Evolutionary conservation across 768 basidiomycete genomes (phyloP).

Genomic region (Mycena chlorophos): DNA sequence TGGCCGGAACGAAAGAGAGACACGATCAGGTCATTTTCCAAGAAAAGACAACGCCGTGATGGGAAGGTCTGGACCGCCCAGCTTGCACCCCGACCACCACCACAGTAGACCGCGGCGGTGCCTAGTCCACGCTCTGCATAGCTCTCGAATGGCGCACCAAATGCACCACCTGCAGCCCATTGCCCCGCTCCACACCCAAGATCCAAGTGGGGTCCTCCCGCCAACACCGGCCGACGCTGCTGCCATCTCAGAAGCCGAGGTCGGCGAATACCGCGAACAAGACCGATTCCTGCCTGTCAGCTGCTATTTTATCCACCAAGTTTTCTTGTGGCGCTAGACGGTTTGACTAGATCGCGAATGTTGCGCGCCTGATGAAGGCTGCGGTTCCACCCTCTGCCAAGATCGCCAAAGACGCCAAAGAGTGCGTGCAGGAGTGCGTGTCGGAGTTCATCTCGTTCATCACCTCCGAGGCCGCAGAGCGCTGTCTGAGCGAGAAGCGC

Average conservation of each 20-base stretch:
- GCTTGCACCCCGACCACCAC: too few species aligned
- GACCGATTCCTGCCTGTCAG: constrained; percentile 89
- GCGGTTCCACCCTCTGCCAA: constrained; percentile 89
- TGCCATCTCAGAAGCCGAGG: constrained; percentile 75
- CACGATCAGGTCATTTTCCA: neutral
- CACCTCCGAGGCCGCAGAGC: constrained; percentile 95
- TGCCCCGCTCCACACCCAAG: neutral
- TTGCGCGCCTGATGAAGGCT: constrained; percentile 94
- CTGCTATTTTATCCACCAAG: constrained; percentile 14
- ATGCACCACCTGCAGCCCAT: neutral
- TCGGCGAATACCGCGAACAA: constrained; percentile 93
- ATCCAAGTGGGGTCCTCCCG: neutral
- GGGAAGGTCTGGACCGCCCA: too few species aligned
- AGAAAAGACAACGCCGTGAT: too few species aligned
- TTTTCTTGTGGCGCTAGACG: neutral
- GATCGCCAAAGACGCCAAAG: constrained; percentile 98
- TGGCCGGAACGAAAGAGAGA: constrained; percentile 10
- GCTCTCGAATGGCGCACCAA: too few species aligned
- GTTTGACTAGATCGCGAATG: constrained; percentile 85
- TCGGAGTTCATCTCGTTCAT: constrained; percentile 99
- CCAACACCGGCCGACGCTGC: constrained; percentile 9
- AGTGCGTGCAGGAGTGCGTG: constrained; percentile 97
- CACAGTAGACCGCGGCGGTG: neutral
- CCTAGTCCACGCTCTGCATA: too few species aligned
- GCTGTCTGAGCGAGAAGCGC: constrained; percentile 91